Percentiles rank a stretch among this genome's conserved stretches.
These are phyloP conservation scores for Aspergillus ochraceoroseus DNA, from an alignment of 2,329 filamentous ascomycete species.

Conservation along the genomic window DNA sequence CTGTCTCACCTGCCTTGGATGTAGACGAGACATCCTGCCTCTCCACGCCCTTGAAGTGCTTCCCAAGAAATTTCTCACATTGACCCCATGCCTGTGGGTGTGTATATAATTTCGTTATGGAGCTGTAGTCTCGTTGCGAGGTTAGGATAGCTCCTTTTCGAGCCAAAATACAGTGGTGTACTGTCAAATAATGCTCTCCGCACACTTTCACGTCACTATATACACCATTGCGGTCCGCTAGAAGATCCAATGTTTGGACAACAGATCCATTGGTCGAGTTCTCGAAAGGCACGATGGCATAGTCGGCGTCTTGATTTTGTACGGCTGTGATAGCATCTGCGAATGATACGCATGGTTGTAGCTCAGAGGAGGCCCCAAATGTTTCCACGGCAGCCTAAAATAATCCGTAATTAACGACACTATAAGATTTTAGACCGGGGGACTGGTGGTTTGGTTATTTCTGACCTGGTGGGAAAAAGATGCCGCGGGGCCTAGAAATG, in stretches of 20 bases:
- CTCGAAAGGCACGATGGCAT: conserved; percentile 88
- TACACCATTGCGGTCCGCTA: conserved; percentile 65
- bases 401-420: conserved; percentile 17
- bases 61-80: conserved; percentile 68
- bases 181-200: conserved; percentile 78
- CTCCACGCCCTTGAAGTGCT: conserved; percentile 68
- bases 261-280: conserved; percentile 95
- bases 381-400: conserved; percentile 51
- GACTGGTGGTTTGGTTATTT: conserved; percentile 6
- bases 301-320: conserved; percentile 58
- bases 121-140: conserved; percentile 42
- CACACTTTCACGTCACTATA: conserved; percentile 70
- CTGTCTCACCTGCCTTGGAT: conserved; percentile 75
- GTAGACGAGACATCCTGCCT: conserved; percentile 80
- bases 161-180: conserved; percentile 79
- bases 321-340: conserved; percentile 73
- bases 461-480: conserved; percentile 66
- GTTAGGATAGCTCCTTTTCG: conserved; percentile 26
- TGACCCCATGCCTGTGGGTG: conserved; percentile 96
- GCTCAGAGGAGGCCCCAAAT: conserved; percentile 40
- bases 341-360: conserved; percentile 38
- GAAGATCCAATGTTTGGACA: conserved; percentile 79
- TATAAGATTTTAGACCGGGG: conserved; percentile 22
- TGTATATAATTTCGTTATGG: conserved; percentile 75
- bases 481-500: conserved; percentile 60